Evolutionary conservation across 1,284 basidiomycete genomes (phyloP).

Genomic region (Cutaneotrichosporon cutaneum): DNA sequence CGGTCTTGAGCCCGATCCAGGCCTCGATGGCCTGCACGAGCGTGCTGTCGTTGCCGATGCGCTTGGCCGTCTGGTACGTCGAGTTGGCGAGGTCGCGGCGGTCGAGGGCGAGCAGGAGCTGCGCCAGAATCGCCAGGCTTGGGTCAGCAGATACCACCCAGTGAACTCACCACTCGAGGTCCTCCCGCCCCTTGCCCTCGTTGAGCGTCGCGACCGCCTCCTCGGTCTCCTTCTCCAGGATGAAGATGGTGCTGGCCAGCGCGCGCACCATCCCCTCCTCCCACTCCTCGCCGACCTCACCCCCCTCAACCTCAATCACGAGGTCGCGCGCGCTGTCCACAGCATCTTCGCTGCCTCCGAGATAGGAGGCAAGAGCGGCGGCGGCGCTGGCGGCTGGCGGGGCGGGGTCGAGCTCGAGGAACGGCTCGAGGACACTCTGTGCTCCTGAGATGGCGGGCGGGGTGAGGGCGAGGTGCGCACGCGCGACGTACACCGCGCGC

Average conservation of each 20-base stretch:
- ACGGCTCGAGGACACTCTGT: conserved; percentile 57
- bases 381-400: conserved; percentile 71
- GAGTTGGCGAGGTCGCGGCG: conserved; percentile 81
- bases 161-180: conserved; percentile 83
- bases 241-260: conserved; percentile 78
- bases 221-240: conserved; percentile 76
- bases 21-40: conserved; percentile 87
- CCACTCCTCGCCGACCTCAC: conserved; percentile 66
- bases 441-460: conserved; percentile 61
- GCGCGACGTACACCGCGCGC: conserved; percentile 72
- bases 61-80: conserved; percentile 75
- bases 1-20: conserved; percentile 75
- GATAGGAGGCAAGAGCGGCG: conserved; percentile 66
- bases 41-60: conserved; percentile 82
- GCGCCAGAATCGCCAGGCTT: conserved; percentile 76
- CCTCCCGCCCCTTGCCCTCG: conserved; percentile 65
- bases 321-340: conserved; percentile 81
- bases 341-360: conserved; percentile 52
- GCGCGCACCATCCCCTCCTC: conserved; percentile 68
- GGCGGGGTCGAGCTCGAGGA: conserved; percentile 56
- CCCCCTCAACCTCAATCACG: conserved; percentile 75
- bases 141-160: no score
- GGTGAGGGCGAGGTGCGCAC: conserved; percentile 74
- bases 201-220: conserved; percentile 86
- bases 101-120: conserved; percentile 80